Base-by-base conservation (phyloP, 2,329 filamentous ascomycete species). In the Trichoderma lentiforme region DNA sequence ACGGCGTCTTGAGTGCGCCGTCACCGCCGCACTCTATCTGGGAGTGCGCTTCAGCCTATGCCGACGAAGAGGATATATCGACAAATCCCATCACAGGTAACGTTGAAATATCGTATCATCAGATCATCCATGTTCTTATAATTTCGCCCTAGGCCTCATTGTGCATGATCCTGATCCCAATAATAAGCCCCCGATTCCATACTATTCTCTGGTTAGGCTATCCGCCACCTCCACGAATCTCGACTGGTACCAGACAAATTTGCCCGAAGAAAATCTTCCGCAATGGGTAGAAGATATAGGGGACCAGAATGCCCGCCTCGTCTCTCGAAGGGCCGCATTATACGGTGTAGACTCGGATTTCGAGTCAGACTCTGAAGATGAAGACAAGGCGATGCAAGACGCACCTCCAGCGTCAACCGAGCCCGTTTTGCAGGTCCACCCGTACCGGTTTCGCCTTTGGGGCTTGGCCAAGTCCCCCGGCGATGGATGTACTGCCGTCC, bases 191-290 rank as follows among this genome's bases (percentile, higher is more conserved):
- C 72, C 79, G 0, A 79, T 80, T 0, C 86, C 87, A 0, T 77
- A 82, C 6, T 90, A 88, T 76, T 86, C 87, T 0, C 81, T 88
- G 11, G 82, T 86, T 34, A 85, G 88, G 21, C 79, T 86, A 39
- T 87, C 87, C 0, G 87, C 85, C 9, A 88, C 86, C 0, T 79
- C 83, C 4, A 83, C 81, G 3, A 88, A 86, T 73, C 76, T 80
- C 15, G 82, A 84, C 74, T 90, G 87, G 87, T 87, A 84, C 73
- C 83, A 89, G 72, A 86, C 84, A 18, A 89, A 87, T 73, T 76
- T 83, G 2, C 77, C 81, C 1, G 74, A 76, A 14, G 72, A 76
- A 3, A 70, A 74, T 4, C 73, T 80, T 0, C 81, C 79, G 12
- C 83, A 83, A 66, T 89, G 88, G 88, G 85, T 82, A 3, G 80